These are phyloP conservation scores for Parascedosporium putredinis DNA, from an alignment of 2,329 filamentous ascomycete species.

Conservation along the genomic window DNA sequence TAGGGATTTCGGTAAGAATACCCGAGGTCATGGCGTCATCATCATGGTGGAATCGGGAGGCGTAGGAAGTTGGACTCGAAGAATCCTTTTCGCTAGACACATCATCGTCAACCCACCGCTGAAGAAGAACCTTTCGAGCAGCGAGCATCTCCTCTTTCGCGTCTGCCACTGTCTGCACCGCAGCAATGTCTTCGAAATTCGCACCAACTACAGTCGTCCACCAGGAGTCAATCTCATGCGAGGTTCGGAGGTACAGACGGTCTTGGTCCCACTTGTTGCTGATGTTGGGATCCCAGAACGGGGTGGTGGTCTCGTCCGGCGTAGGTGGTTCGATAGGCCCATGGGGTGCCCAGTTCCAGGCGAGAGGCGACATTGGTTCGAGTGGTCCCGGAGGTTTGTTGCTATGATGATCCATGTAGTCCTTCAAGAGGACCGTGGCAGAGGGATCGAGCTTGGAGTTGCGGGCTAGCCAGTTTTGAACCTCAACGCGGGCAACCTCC, in stretches of 20 bases:
- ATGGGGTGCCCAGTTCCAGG: constrained; percentile 45
- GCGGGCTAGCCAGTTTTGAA: constrained; percentile 52
- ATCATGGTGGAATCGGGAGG: constrained; percentile 31
- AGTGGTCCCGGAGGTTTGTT: constrained; percentile 39
- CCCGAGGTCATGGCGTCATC: constrained; percentile 72
- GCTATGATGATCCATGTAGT: constrained; percentile 41
- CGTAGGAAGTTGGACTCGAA: background rate
- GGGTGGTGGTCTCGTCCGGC: constrained; percentile 32
- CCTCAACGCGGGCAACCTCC: constrained; percentile 47
- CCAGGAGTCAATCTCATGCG: constrained; percentile 55
- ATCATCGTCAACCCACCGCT: constrained; percentile 9
- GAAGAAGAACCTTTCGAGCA: constrained; percentile 11
- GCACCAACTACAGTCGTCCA: constrained; percentile 51
- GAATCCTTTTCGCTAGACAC: constrained; percentile 35
- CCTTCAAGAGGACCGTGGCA: constrained; percentile 41
- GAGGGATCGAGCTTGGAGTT: constrained; percentile 49
- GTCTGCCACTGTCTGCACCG: constrained; percentile 50
- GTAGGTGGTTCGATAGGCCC: constrained; percentile 22
- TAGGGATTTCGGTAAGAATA: constrained; percentile 82
- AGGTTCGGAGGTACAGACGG: constrained; percentile 47
- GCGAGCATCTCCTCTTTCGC: constrained; percentile 50
- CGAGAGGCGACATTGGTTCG: constrained; percentile 37
- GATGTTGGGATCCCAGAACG: constrained; percentile 40
- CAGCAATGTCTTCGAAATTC: constrained; percentile 45
- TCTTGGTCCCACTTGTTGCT: constrained; percentile 50